Base-by-base conservation (phyloP, 148 eudicot species). In the Rhododendron ovatum region DNA sequence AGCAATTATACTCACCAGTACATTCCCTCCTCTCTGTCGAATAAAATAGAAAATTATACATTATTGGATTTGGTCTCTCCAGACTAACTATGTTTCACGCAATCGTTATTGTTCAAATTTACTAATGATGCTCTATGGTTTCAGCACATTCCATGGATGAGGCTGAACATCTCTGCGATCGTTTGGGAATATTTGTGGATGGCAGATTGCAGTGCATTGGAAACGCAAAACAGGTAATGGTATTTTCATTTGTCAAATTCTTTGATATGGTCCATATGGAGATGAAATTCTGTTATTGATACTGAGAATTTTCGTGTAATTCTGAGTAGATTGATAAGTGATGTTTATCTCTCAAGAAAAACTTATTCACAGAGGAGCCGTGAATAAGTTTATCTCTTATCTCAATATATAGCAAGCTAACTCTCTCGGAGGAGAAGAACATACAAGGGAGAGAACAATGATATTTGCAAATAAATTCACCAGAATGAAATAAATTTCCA, bases 81-180 rank as follows among this genome's bases (percentile, higher is more conserved):
- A 57, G 17, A 59, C n/a, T 5, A 11, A 30, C 30, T 30, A 30
- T 28, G 35, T 30, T 71, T 71, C 39, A 12, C 7, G 3, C 18
- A 63, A 14, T 76, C 0, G 8, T 17, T 75, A 45, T 28, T n/a
- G 30, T n/a, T 1, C 59, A 48, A 39, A 74, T 11, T 67, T 57
- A 53, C 45, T 87, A 55, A 85, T 71, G 39, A 9, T 13, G 43
- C 75, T 47, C 37, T 75, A 85, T 85, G 28, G 4, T 87, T 87
- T 84, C 93, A 96, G 98, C 53, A 11, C 98, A 94, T 89, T 96
- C 98, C 5, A 94, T 96, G 98, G 98, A 96, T 85, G 98, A 96
- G 88, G 98, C 98, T 26, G 98, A 96, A 88, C 95, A 91, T 87
- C 90, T 96, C 28, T 94, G 98, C 90, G 98, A 94, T 73, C 91